These are phyloP conservation scores for Dillenia turbinata DNA, from an alignment of 164 flowering plant species.

Conservation along the genomic window DNA sequence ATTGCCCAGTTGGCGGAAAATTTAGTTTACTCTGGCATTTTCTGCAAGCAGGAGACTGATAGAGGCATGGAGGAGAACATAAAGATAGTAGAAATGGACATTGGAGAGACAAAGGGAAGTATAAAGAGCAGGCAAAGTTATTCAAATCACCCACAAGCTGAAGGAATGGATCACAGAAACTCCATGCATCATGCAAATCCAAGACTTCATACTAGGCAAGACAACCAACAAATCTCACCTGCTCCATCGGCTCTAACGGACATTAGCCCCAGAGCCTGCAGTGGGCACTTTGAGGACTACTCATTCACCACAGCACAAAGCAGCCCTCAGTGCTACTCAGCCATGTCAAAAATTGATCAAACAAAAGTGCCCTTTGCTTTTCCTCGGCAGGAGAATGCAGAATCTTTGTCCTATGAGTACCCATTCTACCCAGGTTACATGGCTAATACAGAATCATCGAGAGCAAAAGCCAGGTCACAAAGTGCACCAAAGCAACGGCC, in stretches of 20 bases:
- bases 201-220: constrained; percentile 33
- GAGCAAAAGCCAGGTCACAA: constrained; percentile 84
- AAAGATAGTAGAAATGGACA: constrained; percentile 86
- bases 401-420: constrained; percentile 53
- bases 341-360: constrained; percentile 49
- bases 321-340: constrained; percentile 74
- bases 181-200: constrained; percentile 32
- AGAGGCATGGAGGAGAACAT: constrained; percentile 71
- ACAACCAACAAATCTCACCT: constrained; percentile 51
- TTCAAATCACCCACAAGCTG: constrained; percentile 36
- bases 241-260: constrained; percentile 69
- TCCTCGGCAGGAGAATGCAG: constrained; percentile 59
- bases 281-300: constrained; percentile 77
- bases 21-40: neutral
- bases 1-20: neutral
- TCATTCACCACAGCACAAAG: constrained; percentile 66
- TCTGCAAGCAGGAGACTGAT: constrained; percentile 44
- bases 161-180: constrained; percentile 43
- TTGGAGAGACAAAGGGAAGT: constrained; percentile 45
- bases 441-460: constrained; percentile 92
- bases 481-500: constrained; percentile 91
- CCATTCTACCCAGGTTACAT: constrained; percentile 81
- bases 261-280: constrained; percentile 68
- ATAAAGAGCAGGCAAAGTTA: constrained; percentile 56
- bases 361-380: constrained; percentile 37